Percentiles rank a stretch among this genome's conserved stretches.
Conservation (phyloP, 202 grass and related monocot genomes). For the Musa balbisiana region DNA sequence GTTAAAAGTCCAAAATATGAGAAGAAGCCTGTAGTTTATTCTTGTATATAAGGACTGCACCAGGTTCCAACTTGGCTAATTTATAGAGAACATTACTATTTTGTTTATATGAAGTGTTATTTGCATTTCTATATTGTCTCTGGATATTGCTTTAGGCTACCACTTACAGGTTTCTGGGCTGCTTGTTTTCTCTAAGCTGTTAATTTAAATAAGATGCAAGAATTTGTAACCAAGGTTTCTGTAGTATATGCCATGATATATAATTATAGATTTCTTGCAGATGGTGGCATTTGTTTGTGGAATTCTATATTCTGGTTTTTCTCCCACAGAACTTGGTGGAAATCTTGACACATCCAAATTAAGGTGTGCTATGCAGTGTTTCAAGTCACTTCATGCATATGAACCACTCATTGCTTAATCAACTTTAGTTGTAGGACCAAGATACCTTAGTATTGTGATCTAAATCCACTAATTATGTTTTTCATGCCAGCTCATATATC, state of each 20-base stretch:
- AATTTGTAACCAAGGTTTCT: background rate
- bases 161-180: too few relatives aligned
- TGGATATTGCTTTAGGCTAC: too few relatives aligned
- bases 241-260: background rate
- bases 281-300: constrained; percentile 75
- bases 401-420: background rate
- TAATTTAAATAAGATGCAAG: too few relatives aligned
- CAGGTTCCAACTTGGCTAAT: too few relatives aligned
- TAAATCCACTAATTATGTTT: background rate
- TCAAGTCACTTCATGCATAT: background rate
- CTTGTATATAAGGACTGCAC: too few relatives aligned
- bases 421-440: background rate
- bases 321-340: constrained; percentile 33
- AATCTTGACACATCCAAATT: constrained; percentile 28
- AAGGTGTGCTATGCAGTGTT: constrained; percentile 38
- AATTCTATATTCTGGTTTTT: constrained; percentile 45
- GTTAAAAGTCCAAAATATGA: too few relatives aligned
- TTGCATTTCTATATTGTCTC: too few relatives aligned
- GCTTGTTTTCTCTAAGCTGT: background rate
- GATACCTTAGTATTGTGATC: background rate
- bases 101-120: too few relatives aligned
- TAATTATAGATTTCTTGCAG: constrained; percentile 39
- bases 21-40: too few relatives aligned
- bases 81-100: too few relatives aligned
- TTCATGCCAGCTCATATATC: background rate